Percentiles rank a stretch among this genome's conserved stretches.
Evolutionary conservation across 176 grass and related monocot genomes (phyloP).

Genomic region (Zizania latifolia): DNA sequence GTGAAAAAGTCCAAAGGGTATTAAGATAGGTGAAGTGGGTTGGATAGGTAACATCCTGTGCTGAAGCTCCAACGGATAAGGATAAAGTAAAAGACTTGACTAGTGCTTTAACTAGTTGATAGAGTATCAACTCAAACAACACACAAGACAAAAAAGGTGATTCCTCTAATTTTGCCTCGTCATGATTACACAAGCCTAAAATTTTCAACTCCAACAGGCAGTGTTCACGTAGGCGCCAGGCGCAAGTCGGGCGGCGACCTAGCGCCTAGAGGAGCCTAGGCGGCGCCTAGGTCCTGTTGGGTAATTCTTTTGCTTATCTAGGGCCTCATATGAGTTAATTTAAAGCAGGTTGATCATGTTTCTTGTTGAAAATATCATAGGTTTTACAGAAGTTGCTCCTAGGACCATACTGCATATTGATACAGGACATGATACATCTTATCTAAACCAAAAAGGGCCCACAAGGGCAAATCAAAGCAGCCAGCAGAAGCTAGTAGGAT

Average conservation of each 20-base stretch:
- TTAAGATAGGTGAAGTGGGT: no score
- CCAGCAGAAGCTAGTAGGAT: neutral
- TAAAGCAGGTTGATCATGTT: neutral
- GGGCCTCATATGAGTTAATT: neutral
- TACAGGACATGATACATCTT: neutral
- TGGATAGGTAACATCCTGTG: no score
- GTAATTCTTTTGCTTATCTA: neutral
- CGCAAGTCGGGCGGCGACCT: no score
- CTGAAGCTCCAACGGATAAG: neutral
- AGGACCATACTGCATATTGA: no score
- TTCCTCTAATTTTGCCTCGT: neutral
- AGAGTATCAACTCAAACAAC: no score
- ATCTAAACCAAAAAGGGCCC: neutral
- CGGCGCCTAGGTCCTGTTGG: no score
- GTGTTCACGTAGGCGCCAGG: no score
- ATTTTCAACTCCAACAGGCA: neutral
- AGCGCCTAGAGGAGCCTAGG: no score
- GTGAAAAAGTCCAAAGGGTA: neutral
- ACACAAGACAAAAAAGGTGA: neutral
- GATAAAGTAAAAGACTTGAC: neutral
- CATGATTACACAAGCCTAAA: neutral
- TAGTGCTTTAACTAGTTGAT: neutral
- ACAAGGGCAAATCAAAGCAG: neutral
- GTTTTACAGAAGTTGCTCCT: neutral
- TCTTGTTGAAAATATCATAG: neutral